Evolutionary conservation across 805 yeast genomes (phyloP).

Genomic region (Millerozyma miso): DNA sequence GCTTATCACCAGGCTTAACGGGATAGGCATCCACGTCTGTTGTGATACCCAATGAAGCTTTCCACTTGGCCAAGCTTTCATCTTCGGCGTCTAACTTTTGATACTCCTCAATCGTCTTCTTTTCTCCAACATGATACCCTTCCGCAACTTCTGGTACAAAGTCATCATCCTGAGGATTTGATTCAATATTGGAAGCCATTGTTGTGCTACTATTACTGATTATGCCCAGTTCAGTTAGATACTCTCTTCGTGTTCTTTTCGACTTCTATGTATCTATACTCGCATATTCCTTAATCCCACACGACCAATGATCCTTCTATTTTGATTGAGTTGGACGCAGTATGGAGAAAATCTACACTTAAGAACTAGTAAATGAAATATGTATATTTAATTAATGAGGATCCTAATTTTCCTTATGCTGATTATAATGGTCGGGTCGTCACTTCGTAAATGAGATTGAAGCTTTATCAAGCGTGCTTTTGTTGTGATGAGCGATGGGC

Average conservation of each 20-base stretch:
- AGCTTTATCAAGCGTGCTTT: neutral
- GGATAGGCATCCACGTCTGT: conserved; percentile 53
- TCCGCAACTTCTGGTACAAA: conserved; percentile 58
- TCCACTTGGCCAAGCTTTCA: conserved; percentile 89
- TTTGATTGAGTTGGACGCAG: too few species aligned
- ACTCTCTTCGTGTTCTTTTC: neutral
- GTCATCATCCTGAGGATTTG: conserved; percentile 41
- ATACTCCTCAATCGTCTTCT: conserved; percentile 83
- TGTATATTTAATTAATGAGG: too few species aligned
- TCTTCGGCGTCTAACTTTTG: conserved; percentile 82
- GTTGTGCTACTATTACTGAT: neutral
- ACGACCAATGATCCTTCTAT: neutral
- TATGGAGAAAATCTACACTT: too few species aligned
- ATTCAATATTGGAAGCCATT: conserved; percentile 7
- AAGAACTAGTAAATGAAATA: too few species aligned
- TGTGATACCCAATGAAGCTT: conserved; percentile 75
- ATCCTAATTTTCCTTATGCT: too few species aligned
- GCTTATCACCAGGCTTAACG: conserved; percentile 63
- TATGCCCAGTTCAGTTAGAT: neutral
- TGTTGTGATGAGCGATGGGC: neutral
- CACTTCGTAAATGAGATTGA: neutral
- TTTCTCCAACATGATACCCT: conserved; percentile 60
- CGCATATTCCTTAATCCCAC: neutral
- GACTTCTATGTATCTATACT: neutral
- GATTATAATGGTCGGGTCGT: neutral